Evolutionary conservation across 176 grass and related monocot genomes (phyloP), one percentile per base, ranked within the genome.

Genomic region (Oryza longistaminata): DNA sequence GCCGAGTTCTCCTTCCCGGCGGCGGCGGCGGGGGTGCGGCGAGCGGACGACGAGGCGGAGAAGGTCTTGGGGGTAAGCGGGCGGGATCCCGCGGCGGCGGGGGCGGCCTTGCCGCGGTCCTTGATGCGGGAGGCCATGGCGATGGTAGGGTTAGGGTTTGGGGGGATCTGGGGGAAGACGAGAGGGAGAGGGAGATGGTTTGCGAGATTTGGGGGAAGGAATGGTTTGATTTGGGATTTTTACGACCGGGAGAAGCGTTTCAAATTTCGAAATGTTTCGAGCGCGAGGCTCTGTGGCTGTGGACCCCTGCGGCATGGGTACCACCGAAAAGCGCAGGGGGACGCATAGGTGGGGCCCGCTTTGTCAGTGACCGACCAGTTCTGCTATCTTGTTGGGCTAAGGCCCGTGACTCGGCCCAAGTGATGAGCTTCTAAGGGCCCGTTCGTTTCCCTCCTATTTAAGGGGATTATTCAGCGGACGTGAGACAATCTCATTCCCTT

Each of bases 71-170:
- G 89, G 62, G 86, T 87, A 65, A 82, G 81, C 74, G 86, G 87
- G 50, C 90, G 92, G 66, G 87, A 29, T 21, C 86, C 68, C 29
- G 29, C 29, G 13, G 76, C 76, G 55, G 55, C 50, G 50, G 55
- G 55, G 50, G 76, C 76, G 69, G 42, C 43, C 58, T 85, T 87
- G 17, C 93, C 86, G 37, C 93, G 90, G 46, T 94, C 93, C 87
- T 98, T 95, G 66, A 95, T 60, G 68, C 93, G 88, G 67, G 93
- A 90, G 46, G 96, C 88, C 87, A 95, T 98, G 61, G 68, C 50
- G 77, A 24, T 29, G 48, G 58, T 62, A 64, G 86, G 71, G 66
- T 25, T 93, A 89, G 87, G 89, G 85, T 88, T 88, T 71, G 68
- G 15, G 34, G 78, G 78, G 72, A 77, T 73, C 52, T 55, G 21